These are phyloP conservation scores for Xylaria sp. DNA, from an alignment of 2,329 filamentous ascomycete genomes.

Conservation along the genomic window DNA sequence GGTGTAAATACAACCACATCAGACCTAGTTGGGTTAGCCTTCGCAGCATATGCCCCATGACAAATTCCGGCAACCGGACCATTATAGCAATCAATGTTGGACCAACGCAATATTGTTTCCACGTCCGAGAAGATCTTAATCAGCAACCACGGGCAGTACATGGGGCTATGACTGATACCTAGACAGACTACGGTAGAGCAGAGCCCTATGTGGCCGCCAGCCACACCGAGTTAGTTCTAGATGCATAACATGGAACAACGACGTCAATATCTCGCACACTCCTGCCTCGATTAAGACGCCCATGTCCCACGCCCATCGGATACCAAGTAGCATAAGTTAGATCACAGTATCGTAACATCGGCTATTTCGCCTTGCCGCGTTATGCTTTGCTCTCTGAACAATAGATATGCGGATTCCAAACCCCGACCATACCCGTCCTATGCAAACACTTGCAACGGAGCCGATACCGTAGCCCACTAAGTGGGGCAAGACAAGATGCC, in stretches of 20 bases:
- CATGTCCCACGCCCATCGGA: neutral
- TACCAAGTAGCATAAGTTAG: neutral
- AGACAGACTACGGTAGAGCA: no score
- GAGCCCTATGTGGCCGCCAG: conserved; percentile 3
- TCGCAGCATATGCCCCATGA: conserved; percentile 7
- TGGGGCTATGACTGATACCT: conserved; percentile 3
- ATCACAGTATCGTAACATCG: conserved; percentile 1
- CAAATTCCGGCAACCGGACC: conserved; percentile 16
- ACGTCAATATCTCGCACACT: conserved; percentile 27
- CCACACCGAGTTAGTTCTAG: neutral
- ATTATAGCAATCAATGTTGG: conserved; percentile 7
- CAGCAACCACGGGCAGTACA: conserved; percentile 11
- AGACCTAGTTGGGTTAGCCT: neutral
- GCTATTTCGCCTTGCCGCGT: conserved; percentile 13
- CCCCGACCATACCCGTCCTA: neutral
- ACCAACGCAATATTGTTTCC: conserved; percentile 13
- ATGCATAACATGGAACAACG: neutral
- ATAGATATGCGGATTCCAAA: conserved; percentile 1
- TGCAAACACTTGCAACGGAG: neutral
- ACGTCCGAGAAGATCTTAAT: conserved; percentile 11
- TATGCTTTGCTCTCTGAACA: conserved; percentile 7
- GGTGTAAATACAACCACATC: conserved; percentile 4
- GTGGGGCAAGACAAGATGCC: neutral
- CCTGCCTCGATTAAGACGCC: conserved; percentile 20
- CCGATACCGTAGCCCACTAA: neutral